A percentile compares a stretch with the other conserved stretches of the same genome.
Conservation (phyloP, 2,329 filamentous ascomycete genomes). For the Acrocalymma vagum region DNA sequence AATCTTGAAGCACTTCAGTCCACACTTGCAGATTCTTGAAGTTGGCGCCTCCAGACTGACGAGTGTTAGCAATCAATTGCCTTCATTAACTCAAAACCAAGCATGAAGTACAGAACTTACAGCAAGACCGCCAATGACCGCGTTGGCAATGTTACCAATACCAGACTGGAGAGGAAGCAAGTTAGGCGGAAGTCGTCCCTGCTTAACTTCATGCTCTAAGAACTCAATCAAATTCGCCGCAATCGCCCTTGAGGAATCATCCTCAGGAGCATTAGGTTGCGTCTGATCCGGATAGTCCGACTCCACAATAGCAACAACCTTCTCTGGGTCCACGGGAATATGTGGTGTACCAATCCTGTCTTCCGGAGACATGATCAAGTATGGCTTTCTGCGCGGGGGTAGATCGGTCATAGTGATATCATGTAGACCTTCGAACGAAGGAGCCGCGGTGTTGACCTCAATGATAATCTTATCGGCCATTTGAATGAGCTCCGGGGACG, state of each 20-base stretch:
- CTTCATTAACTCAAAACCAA: no score
- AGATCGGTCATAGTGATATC: conserved; percentile 91
- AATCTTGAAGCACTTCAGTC: conserved; percentile 93
- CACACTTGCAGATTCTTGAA: conserved; percentile 90
- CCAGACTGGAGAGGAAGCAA: conserved; percentile 85
- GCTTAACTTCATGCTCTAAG: conserved; percentile 83
- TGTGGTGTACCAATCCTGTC: conserved; percentile 85
- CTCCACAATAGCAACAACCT: conserved; percentile 85
- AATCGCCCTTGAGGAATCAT: conserved; percentile 76
- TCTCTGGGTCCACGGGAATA: conserved; percentile 84
- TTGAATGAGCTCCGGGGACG: conserved; percentile 84
- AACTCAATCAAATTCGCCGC: conserved; percentile 83
- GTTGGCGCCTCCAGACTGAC: conserved; percentile 69
- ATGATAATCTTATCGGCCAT: conserved; percentile 95
- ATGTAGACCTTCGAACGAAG: conserved; percentile 86
- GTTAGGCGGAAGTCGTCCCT: conserved; percentile 78
- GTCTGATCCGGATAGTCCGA: conserved; percentile 84
- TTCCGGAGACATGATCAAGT: conserved; percentile 84
- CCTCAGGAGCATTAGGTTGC: conserved; percentile 77
- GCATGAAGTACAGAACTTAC: conserved; percentile 24
- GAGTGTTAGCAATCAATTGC: conserved; percentile 10
- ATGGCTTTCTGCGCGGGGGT: conserved; percentile 82
- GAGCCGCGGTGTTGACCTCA: conserved; percentile 87
- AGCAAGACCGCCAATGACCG: conserved; percentile 83
- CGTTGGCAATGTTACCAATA: conserved; percentile 93